Evolutionary conservation across 192 early-diverging fungal genomes (phyloP), one percentile per base, ranked within the genome.

Genomic region (Geranomyces michiganensis): DNA sequence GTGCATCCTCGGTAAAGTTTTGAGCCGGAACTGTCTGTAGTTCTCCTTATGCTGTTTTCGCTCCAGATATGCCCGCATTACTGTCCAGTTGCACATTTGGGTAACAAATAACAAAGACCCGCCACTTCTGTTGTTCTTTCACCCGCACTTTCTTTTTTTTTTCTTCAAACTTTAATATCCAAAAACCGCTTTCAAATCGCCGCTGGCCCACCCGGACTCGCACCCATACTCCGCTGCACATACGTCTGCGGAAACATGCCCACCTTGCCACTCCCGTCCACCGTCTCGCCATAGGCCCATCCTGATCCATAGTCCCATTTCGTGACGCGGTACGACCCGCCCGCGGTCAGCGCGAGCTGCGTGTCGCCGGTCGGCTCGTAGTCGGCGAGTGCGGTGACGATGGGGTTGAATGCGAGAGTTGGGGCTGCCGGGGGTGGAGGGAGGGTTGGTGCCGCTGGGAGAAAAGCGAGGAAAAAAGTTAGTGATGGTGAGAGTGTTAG

Each of bases 261-360:
- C 1, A 33, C 65, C 29, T 33, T 6, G 6, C 4, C 51, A 22
- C 55, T 59, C 15, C 51, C 56, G 43, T 66, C 64, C 4, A 62
- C 27, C 1, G 33, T 74, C 47, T 47, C 8, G 10, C 72, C 72
- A 62, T 49, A 68, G 9, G 72, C 72, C 72, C 72, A 74, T 15
- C 72, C 72, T 21, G 61, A 68, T 4, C 72, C 72, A 62, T 74
- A 74, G n/a, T 74, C 72, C 72, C 66, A 67, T 31, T 60, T 68
- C 43, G 51, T 27, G 5, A 74, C 59, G 24, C 61, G 59, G 29
- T 68, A 27, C 10, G 58, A 62, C 44, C 68, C 65, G 3, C 72
- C 72, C 22, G 65, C 56, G 19, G 45, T 62, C 4, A 74, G 29
- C 14, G 30, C 14, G 19, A 74, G 46, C 43, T 74, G 72, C 5